These are phyloP conservation scores for Eurotiales sp. DNA, from an alignment of 2,329 filamentous ascomycete species.

Conservation along the genomic window DNA sequence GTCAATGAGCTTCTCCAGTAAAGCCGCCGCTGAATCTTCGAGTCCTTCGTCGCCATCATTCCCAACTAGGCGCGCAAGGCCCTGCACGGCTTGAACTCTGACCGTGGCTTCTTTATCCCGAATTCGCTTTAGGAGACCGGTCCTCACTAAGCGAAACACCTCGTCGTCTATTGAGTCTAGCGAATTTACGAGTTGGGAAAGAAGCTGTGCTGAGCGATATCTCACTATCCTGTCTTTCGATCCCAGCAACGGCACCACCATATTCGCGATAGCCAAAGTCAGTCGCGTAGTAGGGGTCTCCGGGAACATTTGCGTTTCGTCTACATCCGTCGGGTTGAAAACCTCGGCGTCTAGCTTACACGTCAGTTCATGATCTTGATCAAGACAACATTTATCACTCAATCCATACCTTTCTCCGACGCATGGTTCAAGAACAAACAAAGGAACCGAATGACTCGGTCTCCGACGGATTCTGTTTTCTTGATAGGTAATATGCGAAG, in stretches of 20 bases:
- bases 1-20: slow-evolving; percentile 79
- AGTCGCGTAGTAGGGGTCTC: slow-evolving; percentile 83
- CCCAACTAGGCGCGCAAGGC: slow-evolving; percentile 77
- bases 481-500: slow-evolving; percentile 79
- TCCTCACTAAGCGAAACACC: slow-evolving; percentile 75
- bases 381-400: background rate
- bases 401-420: slow-evolving; percentile 51
- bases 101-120: slow-evolving; percentile 93
- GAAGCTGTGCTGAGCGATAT: slow-evolving; percentile 83
- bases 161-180: slow-evolving; percentile 90
- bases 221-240: slow-evolving; percentile 91
- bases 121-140: slow-evolving; percentile 77
- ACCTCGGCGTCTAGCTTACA: slow-evolving; percentile 63
- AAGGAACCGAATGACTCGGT: slow-evolving; percentile 79
- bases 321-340: slow-evolving; percentile 57
- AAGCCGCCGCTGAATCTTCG: slow-evolving; percentile 62
- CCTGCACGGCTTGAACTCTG: slow-evolving; percentile 84
- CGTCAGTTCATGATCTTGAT: slow-evolving; percentile 17
- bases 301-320: slow-evolving; percentile 66
- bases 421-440: slow-evolving; percentile 78
- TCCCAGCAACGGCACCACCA: slow-evolving; percentile 69
- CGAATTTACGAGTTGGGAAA: slow-evolving; percentile 88
- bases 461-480: slow-evolving; percentile 85
- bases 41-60: slow-evolving; percentile 67
- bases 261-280: slow-evolving; percentile 67